Base-by-base conservation (phyloP, 2,329 filamentous ascomycete genomes). In the Hymenoscyphus salicellus region DNA sequence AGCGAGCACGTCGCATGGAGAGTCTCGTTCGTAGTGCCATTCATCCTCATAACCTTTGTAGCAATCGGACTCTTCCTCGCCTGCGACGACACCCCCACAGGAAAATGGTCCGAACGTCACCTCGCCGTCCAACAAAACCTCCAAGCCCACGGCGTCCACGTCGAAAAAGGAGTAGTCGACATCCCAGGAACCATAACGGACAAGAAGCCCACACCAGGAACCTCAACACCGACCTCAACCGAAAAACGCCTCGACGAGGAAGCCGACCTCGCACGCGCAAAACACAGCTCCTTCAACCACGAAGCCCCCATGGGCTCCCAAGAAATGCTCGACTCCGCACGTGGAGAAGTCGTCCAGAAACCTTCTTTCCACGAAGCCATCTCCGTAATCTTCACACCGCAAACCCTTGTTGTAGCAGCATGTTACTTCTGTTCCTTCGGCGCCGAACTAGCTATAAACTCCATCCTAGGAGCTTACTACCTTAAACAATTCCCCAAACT, bases 41-140 rank as follows among this genome's bases (percentile, higher is more conserved):
- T 95, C 66, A 84, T 93, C 70, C 84, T 94, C 69, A 89, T 94
- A 75, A 81, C 89, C 14, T 73, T 77, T 28, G 86, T 87, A 6
- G 90, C 88, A 14, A 72, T 90, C n/a, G 79, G 81, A 17, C 88
- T 96, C 79, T 77, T 96, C 3, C 74, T 92, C 28, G 79, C 91
- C 16, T 93, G 91, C 72, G 86, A 90, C 1, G 93, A 97, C 73
- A 93, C 91, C 0, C 93, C 93, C 0, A 90, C 86, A 0, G 93
- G 93, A 38, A 87, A 86, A 69, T 97, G 93, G 93, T 84, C 85
- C 6, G 89, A 94, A 46, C 86, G 92, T 33, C 82, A 73, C 26
- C 65, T 72, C 26, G 68, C 66, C n/a, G 63, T 73, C 11, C 67
- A 86, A 60, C 78, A 85, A 55, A 72, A 71, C 28, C 69, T 74